Evolutionary conservation across 2,329 filamentous ascomycete species (phyloP), one percentile per base, ranked within the genome.

Genomic region (Pezicula radicicola): DNA sequence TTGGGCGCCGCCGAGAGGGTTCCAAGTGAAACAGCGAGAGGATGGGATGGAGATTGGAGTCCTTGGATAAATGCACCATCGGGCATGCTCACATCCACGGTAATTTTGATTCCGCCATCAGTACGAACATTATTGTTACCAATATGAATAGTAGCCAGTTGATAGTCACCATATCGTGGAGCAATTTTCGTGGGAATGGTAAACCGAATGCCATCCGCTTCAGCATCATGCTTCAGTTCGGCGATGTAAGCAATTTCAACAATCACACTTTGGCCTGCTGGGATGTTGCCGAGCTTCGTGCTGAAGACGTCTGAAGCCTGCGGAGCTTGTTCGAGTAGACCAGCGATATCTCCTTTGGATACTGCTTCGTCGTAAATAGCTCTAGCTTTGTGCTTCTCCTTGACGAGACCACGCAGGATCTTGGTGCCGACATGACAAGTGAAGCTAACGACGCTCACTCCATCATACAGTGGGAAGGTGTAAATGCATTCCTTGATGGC

Each of bases 391-490:
- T 79, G 72, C 50, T 80, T 83, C 60, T 88, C 82, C 63, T 88
- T 84, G 40, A 91, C 86, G 12, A 85, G 66, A 13, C 88, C 87
- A 3, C 73, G 73, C 58, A 89, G 80, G 15, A 80, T 72, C 18
- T 81, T 79, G 30, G 75, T 69, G 33, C 78, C 84, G 44, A 91
- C 75, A 13, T 73, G 79, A 68, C 85, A 90, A 4, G 74, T 78
- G 57, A 91, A 91, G 3, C 73, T 76, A 7, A 86, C 84, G 1
- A 91, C 82, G 6, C 81, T 85, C 15, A 88, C 83, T 9, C 87
- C 87, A 62, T 89, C 85, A 56, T 86, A 88, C 0, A 91, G 73
- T 0, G 88, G 88, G 55, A 91, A 91, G 0, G 77, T 77, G 64
- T 91, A 91, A 13, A 74, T 73, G 15, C 83, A 76, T 62, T 89